Conservation (phyloP, 2,329 filamentous ascomycete species). For the Pseudopithomyces chartarum region DNA sequence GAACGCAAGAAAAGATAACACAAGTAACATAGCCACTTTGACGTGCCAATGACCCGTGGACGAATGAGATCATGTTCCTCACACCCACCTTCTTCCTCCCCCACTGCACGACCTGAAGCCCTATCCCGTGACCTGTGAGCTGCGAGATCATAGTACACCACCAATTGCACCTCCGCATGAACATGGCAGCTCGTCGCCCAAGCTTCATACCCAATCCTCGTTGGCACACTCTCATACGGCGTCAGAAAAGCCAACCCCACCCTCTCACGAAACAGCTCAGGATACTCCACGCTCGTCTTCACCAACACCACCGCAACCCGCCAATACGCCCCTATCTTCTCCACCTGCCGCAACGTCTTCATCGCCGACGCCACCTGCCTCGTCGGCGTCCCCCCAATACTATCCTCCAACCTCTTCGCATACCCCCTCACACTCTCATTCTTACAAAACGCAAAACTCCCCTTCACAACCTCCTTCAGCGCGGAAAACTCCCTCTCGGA, state of each 20-base stretch:
- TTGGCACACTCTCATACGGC: background rate
- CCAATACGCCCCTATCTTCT: background rate
- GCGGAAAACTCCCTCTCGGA: background rate
- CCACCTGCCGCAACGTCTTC: background rate
- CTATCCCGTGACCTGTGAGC: background rate
- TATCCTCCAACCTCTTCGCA: background rate
- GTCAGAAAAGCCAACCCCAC: background rate
- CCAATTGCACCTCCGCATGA: background rate
- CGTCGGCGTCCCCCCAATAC: background rate
- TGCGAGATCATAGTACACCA: background rate
- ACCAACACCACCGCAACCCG: background rate
- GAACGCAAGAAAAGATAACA: background rate
- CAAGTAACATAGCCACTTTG: background rate
- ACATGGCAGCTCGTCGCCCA: background rate
- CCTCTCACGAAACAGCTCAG: background rate
- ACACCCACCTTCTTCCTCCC: background rate
- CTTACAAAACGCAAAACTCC: background rate
- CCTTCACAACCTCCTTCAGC: background rate
- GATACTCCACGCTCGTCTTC: background rate
- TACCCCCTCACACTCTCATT: background rate
- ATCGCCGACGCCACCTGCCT: background rate
- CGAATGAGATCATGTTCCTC: background rate
- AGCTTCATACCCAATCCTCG: background rate
- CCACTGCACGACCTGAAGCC: background rate
- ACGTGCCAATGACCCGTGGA: background rate